phyloP scores from a whole-genome alignment of 1,139 yeast genomes.

The Hansenula lynferdii region DNA sequence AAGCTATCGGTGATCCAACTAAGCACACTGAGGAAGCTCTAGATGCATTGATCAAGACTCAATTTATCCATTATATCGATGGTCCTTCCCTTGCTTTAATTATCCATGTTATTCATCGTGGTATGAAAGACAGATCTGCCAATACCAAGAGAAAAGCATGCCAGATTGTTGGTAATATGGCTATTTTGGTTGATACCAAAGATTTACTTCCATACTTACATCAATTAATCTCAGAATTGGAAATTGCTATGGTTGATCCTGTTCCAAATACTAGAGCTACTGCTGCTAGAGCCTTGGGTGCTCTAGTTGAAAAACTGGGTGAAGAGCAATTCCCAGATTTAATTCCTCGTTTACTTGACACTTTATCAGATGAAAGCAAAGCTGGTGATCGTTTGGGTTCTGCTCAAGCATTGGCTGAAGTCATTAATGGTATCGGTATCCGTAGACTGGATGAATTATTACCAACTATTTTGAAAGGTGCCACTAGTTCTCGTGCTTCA shows the following conservation, averaged over 20 bases:
- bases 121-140: constrained; percentile 92
- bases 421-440: constrained; percentile 85
- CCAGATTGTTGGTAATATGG: constrained; percentile 98
- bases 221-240: constrained; percentile 74
- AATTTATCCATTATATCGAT: constrained; percentile 95
- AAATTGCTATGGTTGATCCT: constrained; percentile 96
- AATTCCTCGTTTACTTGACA: constrained; percentile 72
- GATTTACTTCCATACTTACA: constrained; percentile 84
- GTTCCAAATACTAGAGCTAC: constrained; percentile 97
- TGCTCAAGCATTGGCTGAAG: constrained; percentile 96
- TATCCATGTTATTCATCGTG: constrained; percentile 91
- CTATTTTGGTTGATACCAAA: constrained; percentile 84
- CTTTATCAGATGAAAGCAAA: constrained; percentile 74
- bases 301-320: constrained; percentile 92
- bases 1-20: constrained; percentile 96
- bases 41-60: constrained; percentile 81
- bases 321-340: constrained; percentile 94
- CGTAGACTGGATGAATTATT: constrained; percentile 82
- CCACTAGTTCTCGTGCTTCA: constrained; percentile 59
- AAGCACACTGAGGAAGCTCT: constrained; percentile 83
- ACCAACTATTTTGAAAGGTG: constrained; percentile 74
- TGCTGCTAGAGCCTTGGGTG: constrained; percentile 96
- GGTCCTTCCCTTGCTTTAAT: constrained; percentile 96
- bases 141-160: constrained; percentile 90
- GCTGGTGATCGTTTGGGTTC: constrained; percentile 95